Evolutionary conservation across 1,284 basidiomycete genomes (phyloP).

Genomic region (Cystobasidium sp.): DNA sequence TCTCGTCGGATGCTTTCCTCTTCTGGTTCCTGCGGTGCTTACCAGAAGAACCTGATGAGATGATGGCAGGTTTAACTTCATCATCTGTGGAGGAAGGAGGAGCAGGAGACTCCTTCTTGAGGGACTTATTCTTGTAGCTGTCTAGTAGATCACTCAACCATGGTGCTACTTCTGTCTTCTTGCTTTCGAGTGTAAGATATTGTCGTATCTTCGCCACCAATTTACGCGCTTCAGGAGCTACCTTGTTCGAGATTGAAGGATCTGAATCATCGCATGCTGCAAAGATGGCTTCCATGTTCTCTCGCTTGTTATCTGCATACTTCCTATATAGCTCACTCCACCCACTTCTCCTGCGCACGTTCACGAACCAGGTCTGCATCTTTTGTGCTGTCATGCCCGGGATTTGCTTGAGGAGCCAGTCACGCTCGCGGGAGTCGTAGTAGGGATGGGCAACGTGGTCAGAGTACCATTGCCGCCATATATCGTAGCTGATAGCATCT

Average conservation of each 20-base stretch:
- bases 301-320: constrained; percentile 33
- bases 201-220: constrained; percentile 13
- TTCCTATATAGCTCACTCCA: constrained; percentile 47
- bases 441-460: constrained; percentile 48
- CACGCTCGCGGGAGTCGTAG: constrained; percentile 34
- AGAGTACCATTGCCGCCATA: constrained; percentile 48
- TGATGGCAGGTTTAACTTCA: background rate
- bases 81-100: background rate
- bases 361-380: constrained; percentile 50
- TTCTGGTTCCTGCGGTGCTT: constrained; percentile 7
- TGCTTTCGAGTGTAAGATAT: constrained; percentile 24
- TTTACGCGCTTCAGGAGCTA: constrained; percentile 17
- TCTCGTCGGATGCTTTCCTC: constrained; percentile 8
- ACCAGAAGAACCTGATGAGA: background rate
- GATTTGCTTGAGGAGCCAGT: constrained; percentile 38
- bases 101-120: background rate
- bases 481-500: constrained; percentile 8
- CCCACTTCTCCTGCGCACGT: constrained; percentile 48
- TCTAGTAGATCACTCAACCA: constrained; percentile 6
- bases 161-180: constrained; percentile 16
- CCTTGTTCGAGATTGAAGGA: background rate
- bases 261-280: constrained; percentile 22
- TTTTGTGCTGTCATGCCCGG: constrained; percentile 41
- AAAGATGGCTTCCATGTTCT: constrained; percentile 40
- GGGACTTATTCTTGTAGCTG: constrained; percentile 2